These are phyloP conservation scores for Gynandropsis gynandra DNA, from an alignment of 345 rosid genomes.

Conservation along the genomic window DNA sequence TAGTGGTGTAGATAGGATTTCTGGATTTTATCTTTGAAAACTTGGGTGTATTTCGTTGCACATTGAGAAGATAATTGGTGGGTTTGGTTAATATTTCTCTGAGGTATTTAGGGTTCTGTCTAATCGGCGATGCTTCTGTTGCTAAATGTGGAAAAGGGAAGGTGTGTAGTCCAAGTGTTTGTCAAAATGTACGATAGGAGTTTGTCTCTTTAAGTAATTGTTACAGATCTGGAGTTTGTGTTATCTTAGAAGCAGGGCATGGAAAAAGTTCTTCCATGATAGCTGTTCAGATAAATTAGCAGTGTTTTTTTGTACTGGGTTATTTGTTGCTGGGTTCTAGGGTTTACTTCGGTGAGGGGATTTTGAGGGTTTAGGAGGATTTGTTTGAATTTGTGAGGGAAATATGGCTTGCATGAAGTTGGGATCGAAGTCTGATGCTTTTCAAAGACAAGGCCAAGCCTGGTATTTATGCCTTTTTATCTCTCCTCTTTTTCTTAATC, in stretches of 20 bases:
- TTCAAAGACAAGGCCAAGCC: slow-evolving; percentile 93
- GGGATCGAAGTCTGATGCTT: slow-evolving; percentile 91
- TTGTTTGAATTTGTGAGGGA: slow-evolving; percentile 14
- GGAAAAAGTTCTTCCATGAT: slow-evolving; percentile 14
- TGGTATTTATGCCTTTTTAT: too few species aligned
- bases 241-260: too few species aligned
- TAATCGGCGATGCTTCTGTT: neutral
- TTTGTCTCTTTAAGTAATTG: slow-evolving; percentile 1
- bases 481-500: neutral
- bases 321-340: slow-evolving; percentile 10
- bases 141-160: slow-evolving; percentile 13
- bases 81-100: slow-evolving; percentile 15
- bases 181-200: slow-evolving; percentile 19
- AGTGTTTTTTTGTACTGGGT: slow-evolving; percentile 12
- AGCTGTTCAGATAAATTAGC: slow-evolving; percentile 16
- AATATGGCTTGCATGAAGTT: slow-evolving; percentile 87
- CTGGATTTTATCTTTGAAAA: neutral
- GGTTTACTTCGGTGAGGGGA: slow-evolving; percentile 19
- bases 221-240: too few species aligned
- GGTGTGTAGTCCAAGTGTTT: slow-evolving; percentile 23
- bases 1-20: slow-evolving; percentile 22
- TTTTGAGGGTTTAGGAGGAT: slow-evolving; percentile 3
- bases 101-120: slow-evolving; percentile 8
- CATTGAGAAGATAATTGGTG: slow-evolving; percentile 3
- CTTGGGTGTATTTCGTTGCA: too few species aligned